Percentiles rank a stretch among this genome's conserved stretches.
Conservation (phyloP, 176 grass and related monocot species). For the Tillandsia fasciculata region DNA sequence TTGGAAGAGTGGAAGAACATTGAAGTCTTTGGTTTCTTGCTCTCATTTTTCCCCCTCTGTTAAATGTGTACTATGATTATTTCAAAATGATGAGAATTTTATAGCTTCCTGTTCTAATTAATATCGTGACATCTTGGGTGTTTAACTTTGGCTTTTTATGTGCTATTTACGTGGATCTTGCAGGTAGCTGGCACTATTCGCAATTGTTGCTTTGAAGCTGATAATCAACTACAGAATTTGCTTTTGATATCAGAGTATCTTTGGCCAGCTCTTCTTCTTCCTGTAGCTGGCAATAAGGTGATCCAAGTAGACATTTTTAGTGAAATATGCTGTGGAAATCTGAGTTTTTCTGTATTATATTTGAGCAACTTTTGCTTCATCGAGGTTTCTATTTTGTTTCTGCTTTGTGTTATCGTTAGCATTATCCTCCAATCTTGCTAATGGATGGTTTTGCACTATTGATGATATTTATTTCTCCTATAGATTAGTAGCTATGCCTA, state of each 20-base stretch:
- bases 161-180: conserved; percentile 2
- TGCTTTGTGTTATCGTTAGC: too few relatives aligned
- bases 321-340: background rate
- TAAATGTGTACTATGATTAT: background rate
- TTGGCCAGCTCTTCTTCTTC: conserved; percentile 85
- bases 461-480: background rate
- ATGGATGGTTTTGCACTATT: too few relatives aligned
- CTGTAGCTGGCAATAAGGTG: conserved; percentile 92
- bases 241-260: conserved; percentile 84
- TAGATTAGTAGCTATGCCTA: conserved; percentile 2
- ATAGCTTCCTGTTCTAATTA: background rate
- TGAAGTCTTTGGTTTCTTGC: background rate
- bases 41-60: background rate
- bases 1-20: background rate
- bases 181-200: conserved; percentile 82
- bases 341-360: background rate
- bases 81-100: background rate
- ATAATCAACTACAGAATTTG: conserved; percentile 78
- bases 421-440: too few relatives aligned
- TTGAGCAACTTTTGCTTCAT: too few relatives aligned
- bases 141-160: background rate
- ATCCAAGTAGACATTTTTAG: background rate
- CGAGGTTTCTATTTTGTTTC: too few relatives aligned
- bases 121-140: background rate
- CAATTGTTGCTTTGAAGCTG: conserved; percentile 97